Evolutionary conservation across 768 basidiomycete species (phyloP).

Genomic region (Boletellus ananiceps): DNA sequence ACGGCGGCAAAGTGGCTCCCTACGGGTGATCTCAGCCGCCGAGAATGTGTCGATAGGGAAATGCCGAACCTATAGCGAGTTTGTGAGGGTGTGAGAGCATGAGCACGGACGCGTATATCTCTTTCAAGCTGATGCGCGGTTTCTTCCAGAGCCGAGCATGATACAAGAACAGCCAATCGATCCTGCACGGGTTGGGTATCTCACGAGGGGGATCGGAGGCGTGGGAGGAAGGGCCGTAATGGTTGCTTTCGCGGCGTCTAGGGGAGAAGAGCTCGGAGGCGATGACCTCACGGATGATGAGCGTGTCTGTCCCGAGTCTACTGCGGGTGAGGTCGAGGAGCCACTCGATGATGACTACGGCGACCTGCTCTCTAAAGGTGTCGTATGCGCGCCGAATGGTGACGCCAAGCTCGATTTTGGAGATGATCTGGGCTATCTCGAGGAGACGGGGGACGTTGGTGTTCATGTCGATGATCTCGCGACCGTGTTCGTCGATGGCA

Average conservation of each 20-base stretch:
- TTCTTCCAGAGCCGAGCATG: constrained; percentile 85
- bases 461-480: constrained; percentile 80
- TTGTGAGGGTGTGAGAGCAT: constrained; percentile 71
- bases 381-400: constrained; percentile 85
- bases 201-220: constrained; percentile 36
- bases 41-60: background rate
- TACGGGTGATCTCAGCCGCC: constrained; percentile 27
- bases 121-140: constrained; percentile 74
- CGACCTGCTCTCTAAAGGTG: constrained; percentile 84
- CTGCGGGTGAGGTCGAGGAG: constrained; percentile 74
- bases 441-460: constrained; percentile 49
- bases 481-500: constrained; percentile 71
- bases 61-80: constrained; percentile 65
- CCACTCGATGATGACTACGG: constrained; percentile 82
- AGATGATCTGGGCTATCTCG: constrained; percentile 72
- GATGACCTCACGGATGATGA: constrained; percentile 68
- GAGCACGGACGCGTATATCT: constrained; percentile 73
- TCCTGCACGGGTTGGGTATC: constrained; percentile 50
- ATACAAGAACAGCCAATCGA: constrained; percentile 76
- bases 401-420: constrained; percentile 88
- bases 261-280: constrained; percentile 64
- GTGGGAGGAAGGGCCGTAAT: constrained; percentile 37
- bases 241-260: constrained; percentile 48
- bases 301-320: constrained; percentile 60
- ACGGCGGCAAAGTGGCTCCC: constrained; percentile 81